Percentiles rank a stretch among this genome's conserved stretches.
phyloP scores from a whole-genome alignment of 805 yeast species.

The Tetrapisispora namnaoensis region DNA sequence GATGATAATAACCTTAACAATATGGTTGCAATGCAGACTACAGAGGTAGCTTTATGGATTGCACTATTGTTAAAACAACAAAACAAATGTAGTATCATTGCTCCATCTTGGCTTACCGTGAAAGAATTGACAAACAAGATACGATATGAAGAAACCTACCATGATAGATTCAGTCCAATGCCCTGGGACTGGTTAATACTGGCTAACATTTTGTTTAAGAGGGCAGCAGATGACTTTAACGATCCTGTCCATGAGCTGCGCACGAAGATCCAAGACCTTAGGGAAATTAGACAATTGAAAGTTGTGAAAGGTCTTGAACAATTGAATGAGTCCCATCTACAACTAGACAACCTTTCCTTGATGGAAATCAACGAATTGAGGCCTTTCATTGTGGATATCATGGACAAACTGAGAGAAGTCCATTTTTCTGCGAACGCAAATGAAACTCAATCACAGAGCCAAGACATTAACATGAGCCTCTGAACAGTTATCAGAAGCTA shows the following conservation, averaged over 20 bases:
- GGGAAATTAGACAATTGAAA: conserved; percentile 75
- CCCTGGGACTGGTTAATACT: conserved; percentile 90
- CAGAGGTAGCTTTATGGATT: conserved; percentile 74
- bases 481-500: no score
- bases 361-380: conserved; percentile 84
- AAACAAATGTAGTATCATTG: conserved; percentile 72
- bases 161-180: conserved; percentile 52
- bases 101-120: conserved; percentile 74
- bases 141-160: conserved; percentile 53
- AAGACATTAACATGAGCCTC: neutral
- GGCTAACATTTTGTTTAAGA: conserved; percentile 53
- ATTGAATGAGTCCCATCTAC: conserved; percentile 74
- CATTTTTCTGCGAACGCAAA: conserved; percentile 13
- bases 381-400: conserved; percentile 69
- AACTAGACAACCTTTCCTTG: conserved; percentile 69
- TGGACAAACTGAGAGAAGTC: conserved; percentile 64
- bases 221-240: conserved; percentile 68
- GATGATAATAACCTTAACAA: conserved; percentile 25
- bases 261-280: conserved; percentile 65
- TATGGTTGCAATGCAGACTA: conserved; percentile 52
- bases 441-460: neutral
- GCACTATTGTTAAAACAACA: conserved; percentile 78
- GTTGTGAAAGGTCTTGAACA: conserved; percentile 69
- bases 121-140: conserved; percentile 44
- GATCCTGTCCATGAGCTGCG: conserved; percentile 66